Conservation (phyloP, 2,329 filamentous ascomycete genomes). For the Pseudophaeomoniella oleicola region DNA sequence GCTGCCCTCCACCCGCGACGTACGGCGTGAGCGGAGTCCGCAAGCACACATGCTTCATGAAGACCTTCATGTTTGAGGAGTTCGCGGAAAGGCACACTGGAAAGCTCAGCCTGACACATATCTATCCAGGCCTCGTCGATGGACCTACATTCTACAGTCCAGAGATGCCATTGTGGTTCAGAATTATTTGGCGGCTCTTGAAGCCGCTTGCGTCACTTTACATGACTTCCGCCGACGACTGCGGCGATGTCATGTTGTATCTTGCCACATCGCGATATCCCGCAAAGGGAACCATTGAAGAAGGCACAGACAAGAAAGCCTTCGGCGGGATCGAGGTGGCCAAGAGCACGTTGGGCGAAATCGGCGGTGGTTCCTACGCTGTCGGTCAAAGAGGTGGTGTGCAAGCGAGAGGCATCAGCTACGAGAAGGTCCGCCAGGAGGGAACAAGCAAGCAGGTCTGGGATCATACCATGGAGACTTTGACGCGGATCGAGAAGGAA, state of each 20-base stretch:
- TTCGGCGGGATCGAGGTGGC: constrained; percentile 4
- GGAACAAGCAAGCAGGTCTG: constrained; percentile 10
- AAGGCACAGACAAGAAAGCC: not conserved
- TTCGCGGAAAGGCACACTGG: constrained; percentile 14
- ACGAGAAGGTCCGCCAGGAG: constrained; percentile 9
- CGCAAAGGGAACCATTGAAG: constrained; percentile 4
- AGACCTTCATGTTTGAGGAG: constrained; percentile 17
- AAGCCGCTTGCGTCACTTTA: constrained; percentile 13
- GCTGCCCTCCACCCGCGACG: constrained; percentile 6
- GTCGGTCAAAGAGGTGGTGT: constrained; percentile 8
- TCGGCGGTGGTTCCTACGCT: constrained; percentile 15
- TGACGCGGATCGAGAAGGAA: constrained; percentile 11
- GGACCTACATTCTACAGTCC: constrained; percentile 14
- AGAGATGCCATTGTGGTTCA: constrained; percentile 17
- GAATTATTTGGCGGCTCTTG: constrained; percentile 12
- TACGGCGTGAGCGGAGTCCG: constrained; percentile 17
- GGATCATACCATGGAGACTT: constrained; percentile 12
- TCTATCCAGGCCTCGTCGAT: constrained; percentile 20
- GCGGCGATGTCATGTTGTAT: constrained; percentile 17
- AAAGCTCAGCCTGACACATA: constrained; percentile 15
- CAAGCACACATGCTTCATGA: constrained; percentile 17
- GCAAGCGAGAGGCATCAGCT: constrained; percentile 5
- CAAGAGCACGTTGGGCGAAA: constrained; percentile 8
- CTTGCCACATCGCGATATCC: constrained; percentile 11
- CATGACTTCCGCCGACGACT: constrained; percentile 13